Evolutionary conservation across 2,329 filamentous ascomycete genomes (phyloP).

Genomic region (Ilyonectria robusta): DNA sequence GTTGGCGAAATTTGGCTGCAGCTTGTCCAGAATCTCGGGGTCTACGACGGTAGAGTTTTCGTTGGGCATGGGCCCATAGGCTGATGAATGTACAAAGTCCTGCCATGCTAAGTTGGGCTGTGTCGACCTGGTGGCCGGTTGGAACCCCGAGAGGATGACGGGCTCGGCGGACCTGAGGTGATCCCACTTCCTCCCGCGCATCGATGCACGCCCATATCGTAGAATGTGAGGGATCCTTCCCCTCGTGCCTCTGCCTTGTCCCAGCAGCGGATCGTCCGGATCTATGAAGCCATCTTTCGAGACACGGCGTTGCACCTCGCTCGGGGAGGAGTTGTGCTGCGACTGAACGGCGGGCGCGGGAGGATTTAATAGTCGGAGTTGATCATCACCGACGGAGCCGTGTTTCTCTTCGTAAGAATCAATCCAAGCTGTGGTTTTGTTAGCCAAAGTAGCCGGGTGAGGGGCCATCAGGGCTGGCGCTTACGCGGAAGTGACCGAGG

Average conservation of each 20-base stretch:
- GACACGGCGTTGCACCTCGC: constrained; percentile 57
- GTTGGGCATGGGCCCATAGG: constrained; percentile 63
- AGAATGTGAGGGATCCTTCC: constrained; percentile 63
- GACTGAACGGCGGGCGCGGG: constrained; percentile 57
- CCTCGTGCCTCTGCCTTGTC: constrained; percentile 52
- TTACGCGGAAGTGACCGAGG: constrained; percentile 48
- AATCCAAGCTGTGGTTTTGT: constrained; percentile 61
- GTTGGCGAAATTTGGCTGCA: constrained; percentile 64
- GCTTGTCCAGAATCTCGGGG: constrained; percentile 59
- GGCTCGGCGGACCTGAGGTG: constrained; percentile 71
- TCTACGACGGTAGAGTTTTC: constrained; percentile 66
- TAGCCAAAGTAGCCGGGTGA: constrained; percentile 4
- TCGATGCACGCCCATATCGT: constrained; percentile 61
- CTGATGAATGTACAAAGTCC: constrained; percentile 67
- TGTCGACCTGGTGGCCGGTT: constrained; percentile 52
- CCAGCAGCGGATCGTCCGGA: constrained; percentile 55
- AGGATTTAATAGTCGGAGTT: constrained; percentile 56
- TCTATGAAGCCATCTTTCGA: constrained; percentile 65
- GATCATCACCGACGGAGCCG: constrained; percentile 55
- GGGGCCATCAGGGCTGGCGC: constrained; percentile 16
- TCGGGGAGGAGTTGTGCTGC: constrained; percentile 60
- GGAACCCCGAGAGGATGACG: constrained; percentile 68
- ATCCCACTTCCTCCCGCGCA: constrained; percentile 69
- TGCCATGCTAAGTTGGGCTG: constrained; percentile 64
- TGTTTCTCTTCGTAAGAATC: constrained; percentile 62